These are phyloP conservation scores for Neurospora sp. DNA, from an alignment of 495 filamentous ascomycete genomes.

Conservation along the genomic window DNA sequence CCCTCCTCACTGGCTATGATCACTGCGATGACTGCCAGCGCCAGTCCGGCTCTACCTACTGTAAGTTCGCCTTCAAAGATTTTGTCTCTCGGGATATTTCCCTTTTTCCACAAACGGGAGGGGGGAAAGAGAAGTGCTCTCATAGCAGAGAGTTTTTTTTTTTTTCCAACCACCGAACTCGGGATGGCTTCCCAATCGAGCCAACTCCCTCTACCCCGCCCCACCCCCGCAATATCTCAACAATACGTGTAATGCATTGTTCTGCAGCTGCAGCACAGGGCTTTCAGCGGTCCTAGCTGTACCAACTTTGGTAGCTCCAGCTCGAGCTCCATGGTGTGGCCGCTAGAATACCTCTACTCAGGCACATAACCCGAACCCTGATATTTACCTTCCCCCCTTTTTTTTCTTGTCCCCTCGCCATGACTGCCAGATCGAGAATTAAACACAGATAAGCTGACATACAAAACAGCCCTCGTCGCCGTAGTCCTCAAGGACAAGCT, in stretches of 20 bases:
- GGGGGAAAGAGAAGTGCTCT: not conserved
- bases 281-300: not conserved
- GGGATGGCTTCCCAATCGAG: not conserved
- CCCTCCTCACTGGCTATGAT: constrained; percentile 51
- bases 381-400: not conserved
- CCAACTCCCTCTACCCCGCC: not conserved
- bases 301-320: not conserved
- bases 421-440: not conserved
- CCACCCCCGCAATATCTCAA: not conserved
- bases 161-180: not conserved
- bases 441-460: not conserved
- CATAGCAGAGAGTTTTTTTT: not conserved
- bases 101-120: not conserved
- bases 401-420: not conserved
- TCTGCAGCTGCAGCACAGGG: not conserved
- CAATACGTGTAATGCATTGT: not conserved
- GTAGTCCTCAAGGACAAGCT: constrained; percentile 55
- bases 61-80: constrained; percentile 25
- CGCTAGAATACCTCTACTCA: not conserved
- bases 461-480: constrained; percentile 46
- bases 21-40: constrained; percentile 68
- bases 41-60: constrained; percentile 59
- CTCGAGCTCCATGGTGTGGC: not conserved
- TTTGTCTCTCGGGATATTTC: not conserved
- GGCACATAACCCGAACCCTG: not conserved